Percentiles rank a stretch among this genome's conserved stretches.
phyloP scores from a whole-genome alignment of 371 early-diverging fungal species.

The Thermomucor indicae-seudaticae region DNA sequence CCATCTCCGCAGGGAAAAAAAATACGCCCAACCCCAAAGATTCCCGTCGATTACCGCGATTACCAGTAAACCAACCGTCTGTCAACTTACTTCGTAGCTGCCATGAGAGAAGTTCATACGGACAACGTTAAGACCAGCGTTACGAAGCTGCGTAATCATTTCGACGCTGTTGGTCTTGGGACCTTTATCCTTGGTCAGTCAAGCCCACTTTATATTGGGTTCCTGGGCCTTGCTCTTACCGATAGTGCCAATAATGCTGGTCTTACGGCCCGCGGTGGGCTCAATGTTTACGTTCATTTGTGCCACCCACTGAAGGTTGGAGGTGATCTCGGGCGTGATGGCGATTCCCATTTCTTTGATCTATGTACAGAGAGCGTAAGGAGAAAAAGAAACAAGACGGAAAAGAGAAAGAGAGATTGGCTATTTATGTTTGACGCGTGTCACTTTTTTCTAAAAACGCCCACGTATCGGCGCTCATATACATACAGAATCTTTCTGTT shows the following conservation, averaged over 20 bases:
- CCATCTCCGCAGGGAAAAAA: constrained; percentile 1
- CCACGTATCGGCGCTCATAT: too few species aligned
- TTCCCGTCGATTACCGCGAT: constrained; percentile 4
- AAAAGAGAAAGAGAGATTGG: background rate
- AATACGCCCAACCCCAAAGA: constrained; percentile 4
- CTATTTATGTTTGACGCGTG: too few species aligned
- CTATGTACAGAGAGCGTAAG: constrained; percentile 6
- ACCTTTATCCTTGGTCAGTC: constrained; percentile 14
- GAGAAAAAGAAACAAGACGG: background rate
- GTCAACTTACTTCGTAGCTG: constrained; percentile 56
- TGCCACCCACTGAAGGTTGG: constrained; percentile 72
- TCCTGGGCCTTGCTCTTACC: constrained; percentile 51
- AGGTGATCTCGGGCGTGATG: constrained; percentile 11
- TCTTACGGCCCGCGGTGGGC: constrained; percentile 66
- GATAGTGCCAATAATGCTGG: constrained; percentile 83
- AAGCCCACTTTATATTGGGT: too few species aligned
- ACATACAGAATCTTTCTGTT: too few species aligned
- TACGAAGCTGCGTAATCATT: constrained; percentile 75
- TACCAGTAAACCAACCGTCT: too few species aligned
- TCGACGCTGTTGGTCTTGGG: constrained; percentile 79
- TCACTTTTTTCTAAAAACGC: too few species aligned
- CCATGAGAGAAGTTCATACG: constrained; percentile 96
- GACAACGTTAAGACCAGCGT: constrained; percentile 92
- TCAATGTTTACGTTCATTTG: constrained; percentile 61
- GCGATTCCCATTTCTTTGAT: constrained; percentile 3